A percentile compares a stretch with the other conserved stretches of the same genome.
Conservation (phyloP, 1,139 yeast species). For the Arxiozyma telluris region DNA sequence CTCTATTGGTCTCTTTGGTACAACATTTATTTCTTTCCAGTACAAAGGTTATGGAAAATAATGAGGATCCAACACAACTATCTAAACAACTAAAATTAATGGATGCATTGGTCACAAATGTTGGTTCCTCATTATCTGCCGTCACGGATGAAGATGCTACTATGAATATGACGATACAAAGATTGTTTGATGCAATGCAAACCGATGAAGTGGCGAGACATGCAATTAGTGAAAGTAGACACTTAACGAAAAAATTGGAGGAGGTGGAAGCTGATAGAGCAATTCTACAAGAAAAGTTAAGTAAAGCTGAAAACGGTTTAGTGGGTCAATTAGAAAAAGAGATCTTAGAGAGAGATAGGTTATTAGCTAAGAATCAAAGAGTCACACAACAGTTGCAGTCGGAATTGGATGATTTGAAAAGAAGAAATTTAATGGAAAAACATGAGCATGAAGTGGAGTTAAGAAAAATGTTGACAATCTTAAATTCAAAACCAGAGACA, state of each 20-base stretch:
- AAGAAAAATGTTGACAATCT: slow-evolving; percentile 70
- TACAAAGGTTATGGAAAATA: slow-evolving; percentile 34
- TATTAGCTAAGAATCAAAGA: slow-evolving; percentile 58
- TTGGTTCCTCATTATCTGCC: slow-evolving; percentile 46
- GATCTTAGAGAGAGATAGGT: slow-evolving; percentile 61
- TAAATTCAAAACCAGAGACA: slow-evolving; percentile 33
- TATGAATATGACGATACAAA: slow-evolving; percentile 74
- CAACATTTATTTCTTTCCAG: slow-evolving; percentile 66
- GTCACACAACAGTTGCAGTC: slow-evolving; percentile 53
- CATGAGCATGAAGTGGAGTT: slow-evolving; percentile 84
- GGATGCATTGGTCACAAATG: slow-evolving; percentile 75
- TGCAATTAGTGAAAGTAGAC: slow-evolving; percentile 66
- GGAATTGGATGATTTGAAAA: slow-evolving; percentile 65
- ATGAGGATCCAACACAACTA: slow-evolving; percentile 48
- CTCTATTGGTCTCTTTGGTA: slow-evolving; percentile 63
- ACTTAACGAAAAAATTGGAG: slow-evolving; percentile 58
- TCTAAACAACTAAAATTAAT: slow-evolving; percentile 66
- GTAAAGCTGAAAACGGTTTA: slow-evolving; percentile 78
- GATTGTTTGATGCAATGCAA: slow-evolving; percentile 65
- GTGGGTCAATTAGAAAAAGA: slow-evolving; percentile 64
- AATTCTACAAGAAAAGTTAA: slow-evolving; percentile 60
- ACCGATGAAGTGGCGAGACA: slow-evolving; percentile 86
- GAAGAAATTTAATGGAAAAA: slow-evolving; percentile 62
- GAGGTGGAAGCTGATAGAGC: slow-evolving; percentile 83
- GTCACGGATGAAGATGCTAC: slow-evolving; percentile 64